Base-by-base conservation (phyloP, 208 protist genomes). In the Polymyxa betae region DNA sequence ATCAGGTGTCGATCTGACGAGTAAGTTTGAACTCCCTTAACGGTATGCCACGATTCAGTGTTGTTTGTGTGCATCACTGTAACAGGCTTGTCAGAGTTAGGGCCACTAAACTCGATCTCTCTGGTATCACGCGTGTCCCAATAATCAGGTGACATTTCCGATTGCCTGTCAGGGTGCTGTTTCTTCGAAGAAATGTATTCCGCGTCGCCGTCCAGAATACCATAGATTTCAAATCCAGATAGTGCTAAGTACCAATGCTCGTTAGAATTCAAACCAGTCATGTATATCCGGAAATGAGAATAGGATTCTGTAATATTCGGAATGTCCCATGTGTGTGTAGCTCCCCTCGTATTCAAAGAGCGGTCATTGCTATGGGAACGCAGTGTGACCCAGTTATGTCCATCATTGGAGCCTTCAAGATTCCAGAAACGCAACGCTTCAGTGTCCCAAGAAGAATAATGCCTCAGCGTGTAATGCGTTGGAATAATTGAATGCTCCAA, bases 251-350 rank as follows among this genome's bases (percentile, higher is more conserved):
- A 91, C 38, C 87, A 91, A 88, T 90, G 90, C 1, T 90, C 90
- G 35, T 87, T 91, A 20, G 90, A 91, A 54, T 91, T 91, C 91
- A 38, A 38, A 40, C 90, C 90, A n/a, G 90, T 92, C 45, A 92
- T 60, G 24, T 91, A 91, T 77, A 91, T 91, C 10, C 90, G 90
- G n/a, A 91, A 91, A 68, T 92, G 88, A 35, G 90, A 91, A 52
- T 68, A 91, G 12, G 45, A 87, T n/a, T 92, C 78, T 43, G 45
- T 35, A 32, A 29, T 29, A 29, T 90, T 64, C 1, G 60, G 12
- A 91, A 91, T 89, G 16, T 52, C 45, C 90, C 90, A 91, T 49
- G 90, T 91, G 32, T 54, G 45, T 38, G 90, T 91, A 60, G 45
- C 35, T 29, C 77, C 77, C 10, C 87, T 12, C 20, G 12, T 68